Evolutionary conservation across 257 asterid species (phyloP), one percentile per base, ranked within the genome.

Genomic region (Penstemon eatonii): DNA sequence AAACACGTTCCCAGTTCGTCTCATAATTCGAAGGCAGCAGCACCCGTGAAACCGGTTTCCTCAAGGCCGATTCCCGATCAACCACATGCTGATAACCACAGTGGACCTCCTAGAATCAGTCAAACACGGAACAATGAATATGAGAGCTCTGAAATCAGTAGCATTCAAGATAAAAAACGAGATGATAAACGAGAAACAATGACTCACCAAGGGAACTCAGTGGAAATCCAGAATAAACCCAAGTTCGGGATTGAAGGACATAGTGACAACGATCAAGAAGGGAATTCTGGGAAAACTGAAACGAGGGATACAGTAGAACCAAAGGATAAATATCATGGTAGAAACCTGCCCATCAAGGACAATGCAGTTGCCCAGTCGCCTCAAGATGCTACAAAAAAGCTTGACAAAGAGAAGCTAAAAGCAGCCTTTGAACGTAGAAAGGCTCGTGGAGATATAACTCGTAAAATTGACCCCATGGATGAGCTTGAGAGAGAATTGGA

Each of bases 401-500:
- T 85, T 41, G 95, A 88, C 84, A 81, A 65, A 69, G 91, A 85
- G 79, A 90, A 86, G 82, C 73, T 90, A 47, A 90, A 88, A 79
- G 97, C 96, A 74, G 92, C 91, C 18, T 75, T 82, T 47, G 92
- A 88, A 72, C 69, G 85, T 45, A 81, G 87, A 83, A 90, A 88
- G 75, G 84, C 87, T 6, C 95, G 83, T 42, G 92, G 95, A n/a
- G 95, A 88, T 52, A 46, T 77, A 50, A 62, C 87, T 61, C 82
- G 82, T 66, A 85, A 79, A 78, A 53, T 58, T 1, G 94, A 86
- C 68, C 74, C 81, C 38, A 25, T 80, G 81, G 97, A 90, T 60
- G 97, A 90, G 76, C 87, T 90, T 8, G 96, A 88, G 80, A 83
- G 95, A 73, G 92, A 86, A 81, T 81, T 90, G 50, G 97, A 90